Conservation (phyloP, 768 basidiomycete species). For the Brasilioporus rufonigricans region DNA sequence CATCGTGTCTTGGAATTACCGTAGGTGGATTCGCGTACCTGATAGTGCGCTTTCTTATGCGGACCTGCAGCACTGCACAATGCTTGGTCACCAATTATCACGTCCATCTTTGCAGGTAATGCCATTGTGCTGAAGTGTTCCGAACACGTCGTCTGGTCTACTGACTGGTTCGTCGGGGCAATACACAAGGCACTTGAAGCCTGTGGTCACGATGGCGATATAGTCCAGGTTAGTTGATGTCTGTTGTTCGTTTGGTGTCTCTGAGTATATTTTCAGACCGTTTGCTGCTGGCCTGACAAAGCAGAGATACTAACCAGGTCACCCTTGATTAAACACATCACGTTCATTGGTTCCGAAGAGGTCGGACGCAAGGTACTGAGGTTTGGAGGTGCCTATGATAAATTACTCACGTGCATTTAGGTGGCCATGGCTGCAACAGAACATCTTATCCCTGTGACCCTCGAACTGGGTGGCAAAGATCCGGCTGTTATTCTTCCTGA, state of each 20-base stretch:
- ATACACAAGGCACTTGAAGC: constrained; percentile 73
- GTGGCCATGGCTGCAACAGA: constrained; percentile 83
- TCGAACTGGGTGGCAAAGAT: constrained; percentile 96
- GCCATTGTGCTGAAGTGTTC: constrained; percentile 89
- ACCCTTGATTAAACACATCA: constrained; percentile 86
- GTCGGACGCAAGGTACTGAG: constrained; percentile 66
- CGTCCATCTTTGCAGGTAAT: constrained; percentile 89
- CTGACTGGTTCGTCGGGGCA: constrained; percentile 76
- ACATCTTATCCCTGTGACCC: constrained; percentile 85
- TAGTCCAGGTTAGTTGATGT: constrained; percentile 66
- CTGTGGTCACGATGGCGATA: constrained; percentile 83
- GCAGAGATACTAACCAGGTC: constrained; percentile 80
- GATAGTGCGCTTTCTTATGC: neutral
- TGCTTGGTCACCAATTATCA: constrained; percentile 89
- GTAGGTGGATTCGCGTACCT: constrained; percentile 40
- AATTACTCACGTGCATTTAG: constrained; percentile 35
- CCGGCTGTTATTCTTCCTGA: constrained; percentile 86
- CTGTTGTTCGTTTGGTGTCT: neutral
- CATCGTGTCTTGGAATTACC: constrained; percentile 95
- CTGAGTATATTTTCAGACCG: constrained; percentile 45
- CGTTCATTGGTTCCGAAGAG: constrained; percentile 84
- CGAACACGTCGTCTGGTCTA: constrained; percentile 91
- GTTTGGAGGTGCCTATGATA: constrained; percentile 7
- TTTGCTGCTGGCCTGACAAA: constrained; percentile 86
- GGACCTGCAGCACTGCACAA: constrained; percentile 79